phyloP scores from a whole-genome alignment of 805 yeast species.

The Yueomyces sinensis region DNA sequence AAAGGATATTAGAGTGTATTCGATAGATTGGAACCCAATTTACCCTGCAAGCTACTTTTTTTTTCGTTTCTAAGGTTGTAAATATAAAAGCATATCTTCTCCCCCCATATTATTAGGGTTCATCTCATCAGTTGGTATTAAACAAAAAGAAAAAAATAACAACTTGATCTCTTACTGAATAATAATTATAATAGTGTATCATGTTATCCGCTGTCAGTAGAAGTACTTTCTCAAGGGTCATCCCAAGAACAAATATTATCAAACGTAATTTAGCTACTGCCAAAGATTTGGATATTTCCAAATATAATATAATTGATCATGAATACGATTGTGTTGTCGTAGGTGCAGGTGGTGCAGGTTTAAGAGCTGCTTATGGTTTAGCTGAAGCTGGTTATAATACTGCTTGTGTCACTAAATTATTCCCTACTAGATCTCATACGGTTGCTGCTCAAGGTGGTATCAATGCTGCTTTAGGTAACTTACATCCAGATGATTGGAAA shows the following conservation, averaged over 20 bases:
- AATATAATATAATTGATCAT: conserved; percentile 90
- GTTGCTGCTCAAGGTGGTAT: conserved; percentile 99
- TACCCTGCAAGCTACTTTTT: too few species aligned
- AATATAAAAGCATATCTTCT: too few species aligned
- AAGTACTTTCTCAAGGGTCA: not conserved
- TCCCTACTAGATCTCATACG: conserved; percentile 97
- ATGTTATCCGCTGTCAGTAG: not conserved
- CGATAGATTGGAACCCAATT: too few species aligned
- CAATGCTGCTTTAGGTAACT: conserved; percentile 96
- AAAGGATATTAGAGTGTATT: too few species aligned
- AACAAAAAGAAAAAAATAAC: too few species aligned
- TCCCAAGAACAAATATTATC: not conserved
- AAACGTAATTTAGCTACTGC: conserved; percentile 1
- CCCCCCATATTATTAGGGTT: too few species aligned
- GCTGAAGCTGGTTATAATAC: conserved; percentile 96
- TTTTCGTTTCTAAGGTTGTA: too few species aligned
- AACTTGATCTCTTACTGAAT: too few species aligned
- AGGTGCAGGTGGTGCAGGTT: conserved; percentile 99
- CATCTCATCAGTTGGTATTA: too few species aligned
- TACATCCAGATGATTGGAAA: conserved; percentile 98
- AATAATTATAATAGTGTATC: too few species aligned
- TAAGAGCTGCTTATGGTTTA: conserved; percentile 95
- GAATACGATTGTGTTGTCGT: conserved; percentile 96
- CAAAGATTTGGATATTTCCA: conserved; percentile 34
- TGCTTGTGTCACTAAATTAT: conserved; percentile 91